Conservation (phyloP, 176 grass and related monocot genomes). For the Ananas comosus region DNA sequence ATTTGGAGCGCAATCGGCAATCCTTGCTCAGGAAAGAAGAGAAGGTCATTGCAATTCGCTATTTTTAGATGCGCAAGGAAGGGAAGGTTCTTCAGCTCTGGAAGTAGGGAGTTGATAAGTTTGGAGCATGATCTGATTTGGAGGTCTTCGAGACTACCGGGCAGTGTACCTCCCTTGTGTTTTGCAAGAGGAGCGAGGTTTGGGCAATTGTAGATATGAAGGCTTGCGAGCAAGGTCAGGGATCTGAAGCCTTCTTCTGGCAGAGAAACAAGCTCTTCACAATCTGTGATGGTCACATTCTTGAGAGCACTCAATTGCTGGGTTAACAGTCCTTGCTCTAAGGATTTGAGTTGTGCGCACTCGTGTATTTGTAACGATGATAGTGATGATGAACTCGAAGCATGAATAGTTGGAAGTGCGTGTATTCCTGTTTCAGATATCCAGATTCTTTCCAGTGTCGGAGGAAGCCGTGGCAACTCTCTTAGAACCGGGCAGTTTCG, state of each 20-base stretch:
- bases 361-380: too few species aligned
- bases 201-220: conserved; percentile 53
- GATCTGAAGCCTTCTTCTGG: conserved; percentile 41
- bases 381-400: too few species aligned
- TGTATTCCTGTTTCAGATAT: conserved; percentile 18
- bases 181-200: conserved; percentile 24
- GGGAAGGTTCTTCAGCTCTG: conserved; percentile 25
- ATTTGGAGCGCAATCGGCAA: conserved; percentile 36
- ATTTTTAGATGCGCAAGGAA: conserved; percentile 33
- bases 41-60: conserved; percentile 29
- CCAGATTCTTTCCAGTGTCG: conserved; percentile 7
- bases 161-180: conserved; percentile 23
- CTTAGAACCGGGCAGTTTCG: conserved; percentile 13
- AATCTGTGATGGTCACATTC: conserved; percentile 39
- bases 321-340: conserved; percentile 26
- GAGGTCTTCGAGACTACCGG: conserved; percentile 43
- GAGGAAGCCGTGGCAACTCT: conserved; percentile 15
- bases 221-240: conserved; percentile 37
- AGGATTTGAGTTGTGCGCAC: too few species aligned
- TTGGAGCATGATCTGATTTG: conserved; percentile 40
- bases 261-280: conserved; percentile 33
- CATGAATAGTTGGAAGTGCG: conserved; percentile 4
- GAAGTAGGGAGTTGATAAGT: conserved; percentile 46
- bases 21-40: conserved; percentile 37
- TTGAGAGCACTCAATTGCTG: conserved; percentile 32